Percentiles rank a stretch among this genome's conserved stretches.
These are phyloP conservation scores for Chrysanthemum seticuspe DNA, from an alignment of 129 eudicot genomes.

Conservation along the genomic window DNA sequence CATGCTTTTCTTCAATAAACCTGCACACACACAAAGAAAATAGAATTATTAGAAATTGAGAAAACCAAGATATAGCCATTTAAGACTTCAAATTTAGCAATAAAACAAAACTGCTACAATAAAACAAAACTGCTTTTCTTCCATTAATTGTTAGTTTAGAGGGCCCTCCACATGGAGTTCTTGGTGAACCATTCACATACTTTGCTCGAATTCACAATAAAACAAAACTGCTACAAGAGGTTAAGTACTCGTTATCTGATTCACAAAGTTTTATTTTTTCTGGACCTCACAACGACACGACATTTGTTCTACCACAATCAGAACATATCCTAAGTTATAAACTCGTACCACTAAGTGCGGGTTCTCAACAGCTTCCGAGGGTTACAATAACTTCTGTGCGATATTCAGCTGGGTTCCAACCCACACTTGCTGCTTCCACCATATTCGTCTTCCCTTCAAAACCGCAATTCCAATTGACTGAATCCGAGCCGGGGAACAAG, in stretches of 20 bases:
- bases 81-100: too few species aligned
- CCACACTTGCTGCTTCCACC: slow-evolving; percentile 68
- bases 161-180: slow-evolving; percentile 85
- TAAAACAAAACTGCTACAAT: too few species aligned
- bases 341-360: slow-evolving; percentile 76
- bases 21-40: too few species aligned
- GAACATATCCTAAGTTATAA: slow-evolving; percentile 61
- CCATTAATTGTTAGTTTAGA: slow-evolving; percentile 64
- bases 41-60: too few species aligned
- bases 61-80: too few species aligned
- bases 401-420: slow-evolving; percentile 75
- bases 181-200: slow-evolving; percentile 73
- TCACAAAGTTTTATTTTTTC: slow-evolving; percentile 84
- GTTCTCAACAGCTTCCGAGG: slow-evolving; percentile 79
- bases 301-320: slow-evolving; percentile 71
- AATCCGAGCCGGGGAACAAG: slow-evolving; percentile 24
- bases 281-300: slow-evolving; percentile 76
- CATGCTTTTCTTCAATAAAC: too few species aligned
- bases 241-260: slow-evolving; percentile 72
- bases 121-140: too few species aligned
- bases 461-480: slow-evolving; percentile 52
- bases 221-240: slow-evolving; percentile 77
- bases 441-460: slow-evolving; percentile 81
- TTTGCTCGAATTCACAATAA: slow-evolving; percentile 66
- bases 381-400: slow-evolving; percentile 67